Evolutionary conservation across 805 yeast genomes (phyloP), one percentile per base, ranked within the genome.

Genomic region (Kuraishia piskuri): DNA sequence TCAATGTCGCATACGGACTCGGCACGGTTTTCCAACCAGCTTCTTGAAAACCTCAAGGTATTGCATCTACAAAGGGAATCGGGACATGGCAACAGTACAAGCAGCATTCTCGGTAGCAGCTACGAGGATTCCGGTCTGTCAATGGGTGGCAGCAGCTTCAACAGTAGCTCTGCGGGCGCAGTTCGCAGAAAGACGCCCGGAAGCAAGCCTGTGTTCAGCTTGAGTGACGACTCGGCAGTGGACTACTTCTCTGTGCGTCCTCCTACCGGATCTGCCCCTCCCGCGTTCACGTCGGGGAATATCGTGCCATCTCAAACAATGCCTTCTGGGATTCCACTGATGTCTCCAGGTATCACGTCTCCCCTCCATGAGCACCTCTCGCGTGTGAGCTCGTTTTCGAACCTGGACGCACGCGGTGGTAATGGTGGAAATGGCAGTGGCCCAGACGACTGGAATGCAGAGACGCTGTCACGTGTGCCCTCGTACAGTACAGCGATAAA

Each of bases 401-500:
- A 69, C 22, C 53, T 69, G 26, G 26, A 47, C 8, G 40, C 17
- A 3, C 9, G 40, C 4, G 14, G 17, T 48, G 31, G 25, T 24
- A 6, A 50, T 24, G 22, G 36, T 37, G 36, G 26, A 2, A 14
- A 14, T 17, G 22, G 14, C 45, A 19, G 50, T 19, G 19, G 50
- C 31, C 7, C 46, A 20, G 17, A 63, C 14, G 77, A 71, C 25
- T 71, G 76, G 74, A 77, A 78, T 54, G 56, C 74, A 2, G 65
- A 66, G 5, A 67, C 73, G 2, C 58, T 89, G 57, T 82, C 86
- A 21, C 72, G 81, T 50, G 96, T 92, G 6, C 98, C 98, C 0
- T 83, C 96, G 0, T 92, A 92, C 67, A 78, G 77, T 7, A 84
- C 87, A 31, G 97, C 98, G 0, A 68, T 90, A 66, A 79, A 78